Conservation (phyloP, 2,329 filamentous ascomycete genomes). For the Beauveria sp. region DNA sequence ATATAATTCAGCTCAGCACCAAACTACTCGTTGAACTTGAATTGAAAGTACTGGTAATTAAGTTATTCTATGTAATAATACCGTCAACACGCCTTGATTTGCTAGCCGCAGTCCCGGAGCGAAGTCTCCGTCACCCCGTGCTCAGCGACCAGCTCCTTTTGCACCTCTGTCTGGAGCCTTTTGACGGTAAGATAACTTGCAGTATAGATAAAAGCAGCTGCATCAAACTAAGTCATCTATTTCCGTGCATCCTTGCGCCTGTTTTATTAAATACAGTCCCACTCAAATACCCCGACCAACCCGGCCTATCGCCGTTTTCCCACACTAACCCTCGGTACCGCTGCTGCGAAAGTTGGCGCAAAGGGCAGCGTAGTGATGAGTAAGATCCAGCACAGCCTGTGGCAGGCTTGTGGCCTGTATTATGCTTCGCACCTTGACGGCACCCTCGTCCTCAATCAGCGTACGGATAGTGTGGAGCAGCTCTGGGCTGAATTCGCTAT, state of each 20-base stretch:
- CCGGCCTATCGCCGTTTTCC: too few species aligned
- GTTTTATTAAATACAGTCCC: conserved; percentile 2
- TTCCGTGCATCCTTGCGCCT: not conserved
- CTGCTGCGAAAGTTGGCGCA: conserved; percentile 94
- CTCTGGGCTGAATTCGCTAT: conserved; percentile 95
- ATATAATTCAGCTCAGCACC: too few species aligned
- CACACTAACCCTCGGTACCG: conserved; percentile 70
- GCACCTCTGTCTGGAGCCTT: not conserved
- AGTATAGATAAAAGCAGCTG: not conserved
- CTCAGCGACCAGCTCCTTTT: not conserved
- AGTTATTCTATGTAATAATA: too few species aligned
- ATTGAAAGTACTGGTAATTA: too few species aligned
- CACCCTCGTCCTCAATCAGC: conserved; percentile 94
- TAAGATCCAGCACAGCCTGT: conserved; percentile 86
- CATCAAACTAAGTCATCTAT: not conserved
- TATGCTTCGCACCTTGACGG: conserved; percentile 93
- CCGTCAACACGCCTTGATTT: too few species aligned
- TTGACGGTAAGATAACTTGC: not conserved
- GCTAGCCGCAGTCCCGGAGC: too few species aligned
- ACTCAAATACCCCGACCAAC: not conserved
- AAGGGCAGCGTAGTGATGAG: conserved; percentile 89
- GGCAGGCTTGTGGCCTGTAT: conserved; percentile 92
- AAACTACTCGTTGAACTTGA: too few species aligned
- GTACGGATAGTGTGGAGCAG: conserved; percentile 81
- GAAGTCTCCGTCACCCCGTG: too few species aligned